Evolutionary conservation across 192 early-diverging fungal genomes (phyloP), one percentile per base, ranked within the genome.

Genomic region (Coemansia sp.): DNA sequence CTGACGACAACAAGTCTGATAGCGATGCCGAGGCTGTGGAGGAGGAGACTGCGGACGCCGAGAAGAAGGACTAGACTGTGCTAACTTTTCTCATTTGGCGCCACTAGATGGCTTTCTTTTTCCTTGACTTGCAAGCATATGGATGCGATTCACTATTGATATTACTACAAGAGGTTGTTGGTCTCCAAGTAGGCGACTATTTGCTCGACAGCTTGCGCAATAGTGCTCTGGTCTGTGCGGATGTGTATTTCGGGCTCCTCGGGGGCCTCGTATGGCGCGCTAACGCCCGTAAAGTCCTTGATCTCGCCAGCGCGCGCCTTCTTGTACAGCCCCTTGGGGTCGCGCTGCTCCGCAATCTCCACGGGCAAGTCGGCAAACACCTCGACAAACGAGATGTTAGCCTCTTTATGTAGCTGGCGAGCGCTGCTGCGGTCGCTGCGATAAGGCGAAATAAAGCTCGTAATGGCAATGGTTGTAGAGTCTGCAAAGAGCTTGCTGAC

Each of bases 311-410:
- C 87, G 60, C 90, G 88, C 11, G 94, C 94, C 81, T 94, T 97
- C 83, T 95, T 94, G 84, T 97, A 97, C 27, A 97, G 80, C 4
- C 94, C 94, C 83, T 97, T 97, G 29, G 94, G 94, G 72, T 97
- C 94, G 29, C 94, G 87, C 65, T 90, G 70, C 74, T 97, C 93
- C 35, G 90, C 92, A 24, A 97, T 88, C 34, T 85, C 84, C 26
- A 97, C 64, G 19, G 94, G 92, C 19, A 90, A 90, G 76, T 97
- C 94, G 15, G 90, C 90, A 81, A 67, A 93, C 18, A 97, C 84
- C 71, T 95, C 93, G 53, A 97, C 72, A 77, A 97, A 97, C 8
- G 90, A 88, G 62, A 97, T 86, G 2, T 84, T 85, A 12, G 84
- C 82, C 8, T 86, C 87, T 22, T 83, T 76, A 56, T 95, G 92